These are phyloP conservation scores for Talaromyces verruculosus DNA, from an alignment of 2,329 filamentous ascomycete species.

Conservation along the genomic window DNA sequence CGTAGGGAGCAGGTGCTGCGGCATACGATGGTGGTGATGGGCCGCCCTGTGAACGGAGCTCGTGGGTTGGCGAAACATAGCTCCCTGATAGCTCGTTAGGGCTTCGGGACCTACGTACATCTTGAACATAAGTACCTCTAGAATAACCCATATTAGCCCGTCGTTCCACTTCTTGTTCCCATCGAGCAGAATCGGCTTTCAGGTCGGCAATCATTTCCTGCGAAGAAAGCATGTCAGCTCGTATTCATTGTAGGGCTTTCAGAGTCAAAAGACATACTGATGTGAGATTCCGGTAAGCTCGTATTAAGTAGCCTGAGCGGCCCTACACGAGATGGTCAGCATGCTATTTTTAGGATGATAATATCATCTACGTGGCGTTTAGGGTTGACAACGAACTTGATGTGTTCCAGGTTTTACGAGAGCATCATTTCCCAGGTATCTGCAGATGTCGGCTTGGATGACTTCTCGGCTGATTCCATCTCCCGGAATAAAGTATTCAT, in stretches of 20 bases:
- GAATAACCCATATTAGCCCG: conserved; percentile 42
- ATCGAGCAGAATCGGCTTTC: conserved; percentile 54
- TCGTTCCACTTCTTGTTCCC: conserved; percentile 47
- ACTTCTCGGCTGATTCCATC: conserved; percentile 82
- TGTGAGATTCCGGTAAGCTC: conserved; percentile 74
- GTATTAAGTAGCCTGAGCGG: conserved; percentile 73
- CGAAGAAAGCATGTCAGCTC: conserved; percentile 15
- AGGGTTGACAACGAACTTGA: conserved; percentile 57
- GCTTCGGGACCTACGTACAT: conserved; percentile 36
- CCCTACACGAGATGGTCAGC: conserved; percentile 42
- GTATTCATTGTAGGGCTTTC: conserved; percentile 23
- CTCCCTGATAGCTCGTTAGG: conserved; percentile 41
- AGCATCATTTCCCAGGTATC: conserved; percentile 79
- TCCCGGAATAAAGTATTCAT: conserved; percentile 77
- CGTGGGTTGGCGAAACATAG: conserved; percentile 42
- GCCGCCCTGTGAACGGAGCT: conserved; percentile 37
- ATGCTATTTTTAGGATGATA: background rate
- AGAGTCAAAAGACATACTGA: conserved; percentile 56
- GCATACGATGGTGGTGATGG: conserved; percentile 40
- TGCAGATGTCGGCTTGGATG: conserved; percentile 80
- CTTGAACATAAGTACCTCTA: conserved; percentile 45
- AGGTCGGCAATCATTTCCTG: conserved; percentile 58
- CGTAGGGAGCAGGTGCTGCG: conserved; percentile 37
- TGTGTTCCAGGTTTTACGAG: conserved; percentile 72
- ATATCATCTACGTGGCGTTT: conserved; percentile 22